Conservation (phyloP, 1,284 basidiomycete genomes). For the Neonothopanus nambi region DNA sequence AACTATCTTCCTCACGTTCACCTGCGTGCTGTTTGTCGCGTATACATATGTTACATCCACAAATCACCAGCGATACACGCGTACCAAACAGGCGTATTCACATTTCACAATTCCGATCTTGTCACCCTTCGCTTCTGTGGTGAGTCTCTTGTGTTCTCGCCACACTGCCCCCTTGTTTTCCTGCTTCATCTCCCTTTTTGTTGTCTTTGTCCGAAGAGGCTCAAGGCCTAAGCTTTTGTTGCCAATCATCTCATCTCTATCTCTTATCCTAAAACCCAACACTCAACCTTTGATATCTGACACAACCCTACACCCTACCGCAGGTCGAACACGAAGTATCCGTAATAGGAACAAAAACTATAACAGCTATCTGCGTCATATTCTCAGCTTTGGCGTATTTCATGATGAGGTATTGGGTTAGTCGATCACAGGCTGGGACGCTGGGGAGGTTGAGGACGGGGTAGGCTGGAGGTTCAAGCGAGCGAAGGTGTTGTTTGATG, state of each 20-base stretch:
- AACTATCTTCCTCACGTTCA: conserved; percentile 38
- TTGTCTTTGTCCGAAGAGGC: too few species aligned
- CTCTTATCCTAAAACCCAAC: too few species aligned
- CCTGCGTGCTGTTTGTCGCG: conserved; percentile 40
- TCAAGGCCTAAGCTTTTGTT: too few species aligned
- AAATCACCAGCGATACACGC: conserved; percentile 23
- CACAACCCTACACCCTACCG: not conserved
- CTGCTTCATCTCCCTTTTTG: too few species aligned
- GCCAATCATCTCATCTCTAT: too few species aligned
- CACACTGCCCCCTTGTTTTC: too few species aligned
- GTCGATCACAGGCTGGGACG: not conserved
- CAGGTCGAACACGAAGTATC: conserved; percentile 68
- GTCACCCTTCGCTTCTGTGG: conserved; percentile 69
- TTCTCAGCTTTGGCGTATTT: conserved; percentile 40
- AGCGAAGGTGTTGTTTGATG: too few species aligned
- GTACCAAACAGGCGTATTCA: conserved; percentile 35
- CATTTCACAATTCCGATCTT: conserved; percentile 72
- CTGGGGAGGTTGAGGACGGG: too few species aligned
- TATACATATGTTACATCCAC: conserved; percentile 41
- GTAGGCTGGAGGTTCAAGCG: too few species aligned
- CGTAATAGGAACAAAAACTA: conserved; percentile 45
- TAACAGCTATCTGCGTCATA: conserved; percentile 38
- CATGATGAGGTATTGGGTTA: conserved; percentile 36
- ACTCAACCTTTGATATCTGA: not conserved
- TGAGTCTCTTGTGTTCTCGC: conserved; percentile 30